Conservation (phyloP, 768 basidiomycete species). For the Tulasnella sp. region DNA sequence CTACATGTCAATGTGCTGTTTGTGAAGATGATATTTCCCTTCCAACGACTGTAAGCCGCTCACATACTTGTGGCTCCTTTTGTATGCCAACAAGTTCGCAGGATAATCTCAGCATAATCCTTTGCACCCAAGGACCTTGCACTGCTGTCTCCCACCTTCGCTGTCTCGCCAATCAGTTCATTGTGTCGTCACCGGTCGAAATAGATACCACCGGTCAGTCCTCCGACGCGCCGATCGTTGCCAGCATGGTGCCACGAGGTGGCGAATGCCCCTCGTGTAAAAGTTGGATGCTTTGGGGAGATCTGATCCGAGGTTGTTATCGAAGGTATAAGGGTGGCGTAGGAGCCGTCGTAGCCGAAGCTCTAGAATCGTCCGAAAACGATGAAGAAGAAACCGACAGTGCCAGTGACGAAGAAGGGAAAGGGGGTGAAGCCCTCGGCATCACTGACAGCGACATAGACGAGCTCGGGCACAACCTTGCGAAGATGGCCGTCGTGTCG, state of each 20-base stretch:
- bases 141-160: constrained; percentile 44
- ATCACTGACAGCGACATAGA: not conserved
- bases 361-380: constrained; percentile 8
- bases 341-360: constrained; percentile 4
- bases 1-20: constrained; percentile 14
- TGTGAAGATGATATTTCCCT: constrained; percentile 36
- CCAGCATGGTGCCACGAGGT: constrained; percentile 46
- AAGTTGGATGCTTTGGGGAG: constrained; percentile 56
- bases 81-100: constrained; percentile 21
- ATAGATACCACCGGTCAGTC: constrained; percentile 17
- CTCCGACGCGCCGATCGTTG: not conserved
- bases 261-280: constrained; percentile 46
- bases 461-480: not conserved
- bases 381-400: constrained; percentile 10
- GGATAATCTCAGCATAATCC: constrained; percentile 41
- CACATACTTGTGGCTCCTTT: not conserved
- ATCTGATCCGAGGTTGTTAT: constrained; percentile 52
- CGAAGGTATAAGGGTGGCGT: constrained; percentile 24
- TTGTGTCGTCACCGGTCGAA: constrained; percentile 23
- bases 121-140: constrained; percentile 47
- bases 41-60: constrained; percentile 35
- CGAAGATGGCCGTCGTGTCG: not conserved
- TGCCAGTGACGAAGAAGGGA: not conserved
- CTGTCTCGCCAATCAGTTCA: constrained; percentile 45
- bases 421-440: not conserved